Evolutionary conservation across 805 yeast species (phyloP), one percentile per base, ranked within the genome.

Genomic region (Teunomyces lycoperdinae): DNA sequence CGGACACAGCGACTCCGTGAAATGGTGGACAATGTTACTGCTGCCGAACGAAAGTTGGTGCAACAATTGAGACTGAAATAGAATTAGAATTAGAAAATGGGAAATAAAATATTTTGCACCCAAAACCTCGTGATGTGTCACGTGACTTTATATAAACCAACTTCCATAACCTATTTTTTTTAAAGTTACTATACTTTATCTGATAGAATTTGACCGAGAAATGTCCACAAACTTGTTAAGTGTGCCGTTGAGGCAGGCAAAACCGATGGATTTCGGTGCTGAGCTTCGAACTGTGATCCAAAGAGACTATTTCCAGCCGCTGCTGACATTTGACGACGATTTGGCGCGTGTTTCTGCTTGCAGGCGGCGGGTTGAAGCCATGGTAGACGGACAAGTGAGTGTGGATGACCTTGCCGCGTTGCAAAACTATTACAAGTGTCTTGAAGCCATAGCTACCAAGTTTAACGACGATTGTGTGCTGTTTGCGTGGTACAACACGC

Each of bases 401-500:
- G 47, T 68, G 0, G 68, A 68, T n/a, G 70, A 71, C 32, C 46
- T 77, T 4, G 64, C 63, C 0, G 46, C 63, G 0, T 53, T 81
- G 30, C 66, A 68, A 38, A 61, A 74, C 39, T 88, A 86, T 59
- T 78, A 72, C 52, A 51, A 65, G 4, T 74, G 75, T 39, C 53
- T 87, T 9, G 50, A 64, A 1, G 69, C 70, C 7, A 48, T 87
- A 6, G 63, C 64, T 32, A 48, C 64, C 42, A 87, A 85, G 58
- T 85, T 91, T 50, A 89, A 94, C 0, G 71, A 72, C 27, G 85
- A 84, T 51, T 70, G 76, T 14, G 66, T 80, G 7, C 77, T 73
- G 33, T 85, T 89, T 54, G 73, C 80, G 0, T 92, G 97, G 98
- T 79, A 70, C 58, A 84, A 84, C 17, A 79, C 89, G 0, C 65